Base-by-base conservation (phyloP, 2,329 filamentous ascomycete species). In the Fusarium xyrophilum region DNA sequence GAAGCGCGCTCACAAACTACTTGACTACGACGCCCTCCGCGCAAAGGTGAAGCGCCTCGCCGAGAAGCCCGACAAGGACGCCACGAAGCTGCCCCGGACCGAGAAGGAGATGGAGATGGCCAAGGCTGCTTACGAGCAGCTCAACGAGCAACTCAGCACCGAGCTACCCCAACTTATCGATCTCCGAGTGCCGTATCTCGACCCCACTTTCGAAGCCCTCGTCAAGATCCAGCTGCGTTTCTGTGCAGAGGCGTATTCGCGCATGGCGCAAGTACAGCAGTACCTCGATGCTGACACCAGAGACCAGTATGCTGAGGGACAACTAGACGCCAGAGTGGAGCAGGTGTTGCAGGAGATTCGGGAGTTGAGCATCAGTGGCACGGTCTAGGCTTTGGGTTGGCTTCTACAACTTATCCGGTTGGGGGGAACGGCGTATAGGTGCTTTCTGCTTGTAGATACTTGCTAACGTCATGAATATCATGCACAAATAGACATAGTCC, bases 181-280 rank as follows among this genome's bases (percentile, higher is more conserved):
- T 77, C 86, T 99, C 65, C 91, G 96, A 58, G 96, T 99, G 17
- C 96, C 96, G 0, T 99, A 99, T 77, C 88, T 99, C 60, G 96
- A 99, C 75, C 96, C 96, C 1, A 95, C 90, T 66, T 99, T 99
- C 77, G 96, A 99, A 81, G 96, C 96, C 1, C 88, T 99, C 54
- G 96, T 99, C 79, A 99, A 99, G 85, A 99, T 99, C 72, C 96
- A 99, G 82, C 81, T 99, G 75, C 87, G 96, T 38, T 99, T 99
- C 83, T 99, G 96, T 76, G 96, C 96, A 11, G 96, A 99, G 82
- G 96, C 96, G 3, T 99, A 99, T 81, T 94, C 90, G 66, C 87
- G 96, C 48, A 99, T 99, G 96, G 96, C 96, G 28, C 96, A 99
- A 83, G 96, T 99, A 60, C 96, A 99, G 82, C 96, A 99, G 82